A percentile compares a stretch with the other conserved stretches of the same genome.
Evolutionary conservation across 2,329 filamentous ascomycete species (phyloP).

Genomic region (Cercospora sp.): DNA sequence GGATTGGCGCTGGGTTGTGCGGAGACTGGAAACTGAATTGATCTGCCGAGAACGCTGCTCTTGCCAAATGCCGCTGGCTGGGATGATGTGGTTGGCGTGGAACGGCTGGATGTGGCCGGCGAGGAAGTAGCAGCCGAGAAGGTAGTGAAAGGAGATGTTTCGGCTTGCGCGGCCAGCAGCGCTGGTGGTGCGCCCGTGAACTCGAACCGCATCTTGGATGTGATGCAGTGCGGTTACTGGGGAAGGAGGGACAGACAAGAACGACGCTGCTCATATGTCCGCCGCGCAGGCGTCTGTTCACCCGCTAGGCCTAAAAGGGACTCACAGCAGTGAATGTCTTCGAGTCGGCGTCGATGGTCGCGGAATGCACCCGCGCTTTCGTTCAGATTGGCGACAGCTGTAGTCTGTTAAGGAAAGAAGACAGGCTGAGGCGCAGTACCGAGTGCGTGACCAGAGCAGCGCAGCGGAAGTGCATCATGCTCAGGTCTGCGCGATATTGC

Average conservation of each 20-base stretch:
- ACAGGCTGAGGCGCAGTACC: not conserved
- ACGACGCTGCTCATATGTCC: not conserved
- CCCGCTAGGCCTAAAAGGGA: not conserved
- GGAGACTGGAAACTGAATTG: not conserved
- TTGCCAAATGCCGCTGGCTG: not conserved
- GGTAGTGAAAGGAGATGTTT: not conserved
- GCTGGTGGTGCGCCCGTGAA: conserved; percentile 19
- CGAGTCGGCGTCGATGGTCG: not conserved
- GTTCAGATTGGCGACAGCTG: not conserved
- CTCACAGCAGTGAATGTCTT: not conserved
- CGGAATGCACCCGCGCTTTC: not conserved
- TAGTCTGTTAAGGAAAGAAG: not conserved
- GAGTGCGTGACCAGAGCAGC: not conserved
- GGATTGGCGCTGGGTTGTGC: not conserved
- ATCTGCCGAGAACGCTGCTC: not conserved
- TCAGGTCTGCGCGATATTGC: not conserved
- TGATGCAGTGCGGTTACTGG: not conserved
- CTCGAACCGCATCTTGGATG: conserved; percentile 23
- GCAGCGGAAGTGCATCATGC: not conserved
- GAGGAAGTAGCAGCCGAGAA: not conserved
- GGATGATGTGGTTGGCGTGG: not conserved
- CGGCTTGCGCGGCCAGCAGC: not conserved
- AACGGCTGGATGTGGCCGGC: not conserved
- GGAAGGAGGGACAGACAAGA: not conserved
- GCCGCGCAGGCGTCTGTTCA: not conserved